Conservation (phyloP, 768 basidiomycete genomes). For the Thelephora ganbajun region DNA sequence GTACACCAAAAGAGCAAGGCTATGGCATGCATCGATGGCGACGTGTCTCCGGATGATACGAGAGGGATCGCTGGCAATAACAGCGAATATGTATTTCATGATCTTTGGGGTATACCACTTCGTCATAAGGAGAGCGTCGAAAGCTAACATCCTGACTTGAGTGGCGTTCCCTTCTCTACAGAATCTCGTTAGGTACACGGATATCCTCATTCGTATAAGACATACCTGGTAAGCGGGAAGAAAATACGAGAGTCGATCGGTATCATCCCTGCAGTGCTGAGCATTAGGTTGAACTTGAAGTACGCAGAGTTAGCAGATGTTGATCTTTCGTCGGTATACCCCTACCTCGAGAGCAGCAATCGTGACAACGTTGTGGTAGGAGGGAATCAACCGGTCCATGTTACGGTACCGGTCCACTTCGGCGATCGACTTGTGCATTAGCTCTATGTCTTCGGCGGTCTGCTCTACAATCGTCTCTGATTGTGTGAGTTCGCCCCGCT, state of each 20-base stretch:
- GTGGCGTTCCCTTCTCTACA: constrained; percentile 85
- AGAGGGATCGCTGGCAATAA: constrained; percentile 79
- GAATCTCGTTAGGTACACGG: constrained; percentile 6
- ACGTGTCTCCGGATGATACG: constrained; percentile 76
- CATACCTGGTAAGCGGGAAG: constrained; percentile 80
- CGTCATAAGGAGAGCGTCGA: constrained; percentile 84
- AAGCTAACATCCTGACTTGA: constrained; percentile 83
- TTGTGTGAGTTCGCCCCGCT: constrained; percentile 64
- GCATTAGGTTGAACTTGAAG: constrained; percentile 61
- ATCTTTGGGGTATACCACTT: constrained; percentile 79
- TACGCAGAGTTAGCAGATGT: constrained; percentile 3
- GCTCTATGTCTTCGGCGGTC: constrained; percentile 50
- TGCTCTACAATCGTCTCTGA: constrained; percentile 54
- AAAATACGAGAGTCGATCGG: constrained; percentile 67
- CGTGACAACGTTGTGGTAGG: constrained; percentile 87
- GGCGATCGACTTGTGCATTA: constrained; percentile 60
- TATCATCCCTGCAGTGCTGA: constrained; percentile 64
- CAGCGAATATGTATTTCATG: constrained; percentile 77
- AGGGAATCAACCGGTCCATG: constrained; percentile 92
- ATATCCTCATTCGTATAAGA: constrained; percentile 2
- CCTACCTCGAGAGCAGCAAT: constrained; percentile 80
- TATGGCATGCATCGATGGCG: constrained; percentile 73
- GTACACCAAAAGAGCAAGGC: constrained; percentile 71
- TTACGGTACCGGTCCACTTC: constrained; percentile 87
- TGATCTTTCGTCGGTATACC: neutral